A percentile compares a stretch with the other conserved stretches of the same genome.
Evolutionary conservation across 441 rosid species (phyloP).

Genomic region (Populus hybrid): DNA sequence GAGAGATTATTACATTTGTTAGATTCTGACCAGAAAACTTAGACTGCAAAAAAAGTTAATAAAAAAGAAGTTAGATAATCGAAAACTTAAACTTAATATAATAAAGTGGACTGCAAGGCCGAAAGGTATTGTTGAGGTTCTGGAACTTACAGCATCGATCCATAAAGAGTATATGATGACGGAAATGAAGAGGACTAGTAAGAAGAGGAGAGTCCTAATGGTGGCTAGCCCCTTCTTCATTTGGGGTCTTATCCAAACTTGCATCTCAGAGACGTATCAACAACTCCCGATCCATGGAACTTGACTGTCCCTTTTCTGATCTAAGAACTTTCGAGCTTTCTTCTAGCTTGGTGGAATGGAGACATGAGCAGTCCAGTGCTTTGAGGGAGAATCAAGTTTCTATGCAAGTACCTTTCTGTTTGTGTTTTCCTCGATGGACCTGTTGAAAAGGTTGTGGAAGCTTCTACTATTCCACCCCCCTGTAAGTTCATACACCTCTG

Average conservation of each 20-base stretch:
- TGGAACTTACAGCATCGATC: constrained; percentile 38
- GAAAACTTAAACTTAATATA: neutral
- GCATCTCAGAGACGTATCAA: constrained; percentile 20
- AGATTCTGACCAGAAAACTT: neutral
- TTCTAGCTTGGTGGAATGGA: neutral
- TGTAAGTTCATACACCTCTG: neutral
- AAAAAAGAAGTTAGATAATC: neutral
- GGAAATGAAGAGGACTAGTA: constrained; percentile 22
- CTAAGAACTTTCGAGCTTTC: neutral
- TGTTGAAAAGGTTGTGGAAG: neutral
- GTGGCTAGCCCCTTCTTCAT: constrained; percentile 33
- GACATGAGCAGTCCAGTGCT: neutral
- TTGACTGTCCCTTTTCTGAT: neutral
- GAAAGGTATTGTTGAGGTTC: neutral
- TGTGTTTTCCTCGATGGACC: neutral
- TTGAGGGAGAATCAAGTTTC: neutral
- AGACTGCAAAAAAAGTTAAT: constrained; percentile 19
- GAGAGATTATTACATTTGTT: constrained; percentile 13
- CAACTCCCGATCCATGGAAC: constrained; percentile 12
- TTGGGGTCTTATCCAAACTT: constrained; percentile 20
- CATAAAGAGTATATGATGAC: constrained; percentile 35
- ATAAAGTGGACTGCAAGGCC: neutral
- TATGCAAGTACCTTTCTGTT: neutral
- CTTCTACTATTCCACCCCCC: neutral
- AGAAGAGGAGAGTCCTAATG: constrained; percentile 30